Evolutionary conservation across 306 rosid genomes (phyloP).

Genomic region (Castanea crenata): DNA sequence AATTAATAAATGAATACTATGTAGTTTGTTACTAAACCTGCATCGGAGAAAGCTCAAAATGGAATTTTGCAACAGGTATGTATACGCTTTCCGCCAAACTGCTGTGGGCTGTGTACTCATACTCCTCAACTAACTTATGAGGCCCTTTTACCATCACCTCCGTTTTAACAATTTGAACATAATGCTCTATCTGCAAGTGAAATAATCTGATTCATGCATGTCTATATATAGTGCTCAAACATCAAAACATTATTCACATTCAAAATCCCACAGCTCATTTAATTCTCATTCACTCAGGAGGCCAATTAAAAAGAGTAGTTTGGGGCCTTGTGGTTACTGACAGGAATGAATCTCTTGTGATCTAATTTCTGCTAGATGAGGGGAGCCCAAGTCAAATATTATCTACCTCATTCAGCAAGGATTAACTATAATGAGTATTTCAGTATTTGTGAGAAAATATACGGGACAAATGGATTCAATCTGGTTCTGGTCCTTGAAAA

Average conservation of each 20-base stretch:
- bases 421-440: not conserved
- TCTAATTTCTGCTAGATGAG: not conserved
- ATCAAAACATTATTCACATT: not conserved
- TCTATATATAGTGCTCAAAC: not conserved
- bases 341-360: not conserved
- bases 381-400: not conserved
- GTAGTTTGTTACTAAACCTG: conserved; percentile 50
- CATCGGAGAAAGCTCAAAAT: conserved; percentile 97
- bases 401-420: not conserved
- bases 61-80: conserved; percentile 87
- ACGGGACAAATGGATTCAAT: not conserved
- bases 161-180: conserved; percentile 89
- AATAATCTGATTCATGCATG: conserved; percentile 14
- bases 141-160: conserved; percentile 63
- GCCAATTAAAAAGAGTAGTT: not conserved
- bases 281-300: not conserved
- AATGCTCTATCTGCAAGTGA: conserved; percentile 84
- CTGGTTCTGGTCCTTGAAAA: not conserved
- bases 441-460: not conserved
- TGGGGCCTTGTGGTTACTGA: not conserved
- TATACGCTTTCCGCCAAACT: conserved; percentile 59
- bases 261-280: not conserved
- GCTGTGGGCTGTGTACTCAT: conserved; percentile 98
- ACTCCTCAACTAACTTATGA: conserved; percentile 69
- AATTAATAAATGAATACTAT: conserved; percentile 11